These are phyloP conservation scores for Salisapilia sapeloensis DNA, from an alignment of 352 stramenopile species.

Conservation along the genomic window DNA sequence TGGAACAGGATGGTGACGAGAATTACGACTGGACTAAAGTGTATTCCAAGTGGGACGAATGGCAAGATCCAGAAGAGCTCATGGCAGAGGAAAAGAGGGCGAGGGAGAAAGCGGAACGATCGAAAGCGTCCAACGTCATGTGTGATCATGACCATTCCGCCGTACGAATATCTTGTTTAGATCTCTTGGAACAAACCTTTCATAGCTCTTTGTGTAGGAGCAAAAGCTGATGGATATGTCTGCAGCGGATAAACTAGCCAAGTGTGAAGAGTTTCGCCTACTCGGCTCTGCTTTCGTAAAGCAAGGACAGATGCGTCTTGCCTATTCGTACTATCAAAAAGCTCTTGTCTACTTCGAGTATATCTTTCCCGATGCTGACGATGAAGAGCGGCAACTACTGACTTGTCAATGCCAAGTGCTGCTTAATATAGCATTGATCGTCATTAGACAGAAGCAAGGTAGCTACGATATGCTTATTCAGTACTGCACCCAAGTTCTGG, in stretches of 20 bases:
- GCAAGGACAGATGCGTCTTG: slow-evolving; percentile 67
- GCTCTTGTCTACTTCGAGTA: slow-evolving; percentile 80
- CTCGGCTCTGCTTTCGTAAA: slow-evolving; percentile 62
- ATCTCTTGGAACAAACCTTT: background rate
- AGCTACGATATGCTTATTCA: slow-evolving; percentile 60
- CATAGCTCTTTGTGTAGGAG: slow-evolving; percentile 12
- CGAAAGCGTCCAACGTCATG: slow-evolving; percentile 19
- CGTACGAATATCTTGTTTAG: background rate
- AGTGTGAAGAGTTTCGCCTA: slow-evolving; percentile 46
- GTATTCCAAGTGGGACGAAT: slow-evolving; percentile 69
- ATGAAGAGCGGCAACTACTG: slow-evolving; percentile 27
- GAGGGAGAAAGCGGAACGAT: slow-evolving; percentile 38
- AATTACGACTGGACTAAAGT: slow-evolving; percentile 59
- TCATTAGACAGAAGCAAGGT: slow-evolving; percentile 52
- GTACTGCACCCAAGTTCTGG: slow-evolving; percentile 32
- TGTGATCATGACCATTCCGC: slow-evolving; percentile 80
- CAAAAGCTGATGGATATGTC: slow-evolving; percentile 81
- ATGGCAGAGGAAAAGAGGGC: slow-evolving; percentile 39
- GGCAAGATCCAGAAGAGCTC: slow-evolving; percentile 66
- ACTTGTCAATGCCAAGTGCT: slow-evolving; percentile 34
- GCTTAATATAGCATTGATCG: slow-evolving; percentile 63
- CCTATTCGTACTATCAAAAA: slow-evolving; percentile 66
- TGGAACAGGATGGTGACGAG: slow-evolving; percentile 2
- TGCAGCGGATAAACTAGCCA: slow-evolving; percentile 29
- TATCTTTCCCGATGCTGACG: slow-evolving; percentile 51